These are phyloP conservation scores for Gaillardinia entomophila DNA, from an alignment of 805 yeast species.

Conservation along the genomic window DNA sequence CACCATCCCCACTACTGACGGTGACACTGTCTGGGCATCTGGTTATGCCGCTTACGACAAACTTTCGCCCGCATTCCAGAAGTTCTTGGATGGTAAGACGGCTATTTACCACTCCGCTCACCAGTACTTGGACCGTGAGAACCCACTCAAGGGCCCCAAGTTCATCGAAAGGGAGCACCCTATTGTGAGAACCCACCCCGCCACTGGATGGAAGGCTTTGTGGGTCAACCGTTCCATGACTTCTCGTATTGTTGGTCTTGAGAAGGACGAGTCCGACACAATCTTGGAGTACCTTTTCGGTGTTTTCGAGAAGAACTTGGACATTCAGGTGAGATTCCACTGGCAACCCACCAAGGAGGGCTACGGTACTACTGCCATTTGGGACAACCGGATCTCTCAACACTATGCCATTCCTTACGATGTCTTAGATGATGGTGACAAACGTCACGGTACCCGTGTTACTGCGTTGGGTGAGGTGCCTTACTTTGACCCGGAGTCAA, in stretches of 20 bases:
- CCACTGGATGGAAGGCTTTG: constrained; percentile 1
- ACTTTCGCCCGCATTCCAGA: constrained; percentile 45
- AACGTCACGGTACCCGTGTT: constrained; percentile 26
- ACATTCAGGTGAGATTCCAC: constrained; percentile 13
- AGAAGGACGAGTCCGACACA: background rate
- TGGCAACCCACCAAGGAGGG: constrained; percentile 10
- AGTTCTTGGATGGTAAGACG: constrained; percentile 47
- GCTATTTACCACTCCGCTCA: background rate
- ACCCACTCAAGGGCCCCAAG: constrained; percentile 20
- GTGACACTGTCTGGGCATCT: constrained; percentile 53
- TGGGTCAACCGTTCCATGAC: background rate
- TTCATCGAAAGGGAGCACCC: constrained; percentile 2
- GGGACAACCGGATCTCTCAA: constrained; percentile 11
- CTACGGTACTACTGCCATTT: too few species aligned
- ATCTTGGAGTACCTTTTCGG: constrained; percentile 9
- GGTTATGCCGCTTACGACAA: constrained; percentile 57
- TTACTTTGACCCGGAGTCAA: constrained; percentile 42
- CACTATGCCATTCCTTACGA: constrained; percentile 9
- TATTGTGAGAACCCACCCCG: constrained; percentile 2
- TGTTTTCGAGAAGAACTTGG: constrained; percentile 12
- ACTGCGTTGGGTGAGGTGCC: constrained; percentile 50
- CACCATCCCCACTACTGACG: constrained; percentile 39
- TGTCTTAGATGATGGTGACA: constrained; percentile 6
- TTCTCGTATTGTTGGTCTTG: background rate
- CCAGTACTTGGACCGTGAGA: background rate